phyloP scores from a whole-genome alignment of 75 land plant species.

The Pinus albicaulis region DNA sequence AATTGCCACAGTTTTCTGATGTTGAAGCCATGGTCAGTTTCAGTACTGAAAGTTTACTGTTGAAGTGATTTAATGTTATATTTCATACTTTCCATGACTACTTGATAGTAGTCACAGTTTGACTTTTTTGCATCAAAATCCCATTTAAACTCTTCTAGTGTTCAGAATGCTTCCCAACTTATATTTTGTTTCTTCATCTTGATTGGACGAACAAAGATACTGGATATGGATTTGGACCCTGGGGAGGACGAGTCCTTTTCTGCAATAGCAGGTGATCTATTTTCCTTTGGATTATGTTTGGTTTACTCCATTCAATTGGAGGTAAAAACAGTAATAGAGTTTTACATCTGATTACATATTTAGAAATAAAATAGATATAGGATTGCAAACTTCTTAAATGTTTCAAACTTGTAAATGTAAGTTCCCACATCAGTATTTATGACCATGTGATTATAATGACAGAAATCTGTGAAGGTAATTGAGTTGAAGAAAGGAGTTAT shows the following conservation, averaged over 20 bases:
- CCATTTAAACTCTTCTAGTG: slow-evolving; percentile 1
- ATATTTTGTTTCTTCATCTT: not conserved
- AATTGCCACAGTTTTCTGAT: slow-evolving; percentile 80
- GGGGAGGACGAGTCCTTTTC: slow-evolving; percentile 53
- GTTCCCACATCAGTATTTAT: not conserved
- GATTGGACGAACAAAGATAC: slow-evolving; percentile 44
- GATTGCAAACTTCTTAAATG: not conserved
- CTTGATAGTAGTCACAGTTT: not conserved
- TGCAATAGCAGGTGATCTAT: slow-evolving; percentile 39
- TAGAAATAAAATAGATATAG: not conserved
- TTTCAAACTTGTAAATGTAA: not conserved
- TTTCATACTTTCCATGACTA: not conserved
- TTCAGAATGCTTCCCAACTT: slow-evolving; percentile 1
- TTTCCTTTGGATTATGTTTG: not conserved
- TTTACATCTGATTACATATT: not conserved
- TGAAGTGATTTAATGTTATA: too few relatives aligned
- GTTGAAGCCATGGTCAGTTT: slow-evolving; percentile 70
- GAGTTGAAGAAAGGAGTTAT: not conserved
- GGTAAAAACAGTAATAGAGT: not conserved
- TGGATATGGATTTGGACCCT: slow-evolving; percentile 86
- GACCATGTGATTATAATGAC: not conserved
- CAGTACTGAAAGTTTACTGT: too few relatives aligned
- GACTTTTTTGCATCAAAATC: not conserved
- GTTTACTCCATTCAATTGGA: not conserved
- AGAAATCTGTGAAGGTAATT: not conserved